Evolutionary conservation across 306 rosid genomes (phyloP), one percentile per base, ranked within the genome.

Genomic region (Lathyrus aphaca): DNA sequence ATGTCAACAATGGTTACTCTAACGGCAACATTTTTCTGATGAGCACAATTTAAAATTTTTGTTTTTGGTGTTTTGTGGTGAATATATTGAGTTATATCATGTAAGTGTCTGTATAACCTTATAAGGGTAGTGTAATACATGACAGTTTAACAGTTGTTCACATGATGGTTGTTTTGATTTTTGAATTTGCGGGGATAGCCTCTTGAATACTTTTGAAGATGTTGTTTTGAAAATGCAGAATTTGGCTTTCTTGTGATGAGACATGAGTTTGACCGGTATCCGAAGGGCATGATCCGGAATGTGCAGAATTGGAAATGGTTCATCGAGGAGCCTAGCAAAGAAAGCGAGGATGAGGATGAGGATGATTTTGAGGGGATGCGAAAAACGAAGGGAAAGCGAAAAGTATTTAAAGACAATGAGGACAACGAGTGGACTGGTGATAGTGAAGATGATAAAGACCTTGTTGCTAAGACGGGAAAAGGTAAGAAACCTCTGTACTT

Each of bases 281-380:
- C 96, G 27, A 88, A 76, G 74, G 86, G 73, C 39, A 80, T 71
- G 86, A 76, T 90, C 42, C 81, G 76, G 21, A 81, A 81, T 30
- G 64, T 61, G 4, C 81, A 79, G 84, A 44, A 76, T 58, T 93
- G 98, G 98, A 72, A 86, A 38, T 93, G 98, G 98, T 90, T 88
- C 65, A 81, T 93, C 11, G 89, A 86, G 62, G 98, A 86, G 59
- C 82, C 74, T 57, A 62, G 67, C 8, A 90, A 83, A 51, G 86
- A 82, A 30, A 75, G 77, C 1, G 78, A 82, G 7, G 79, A 80
- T 25, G 89, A 82, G 3, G 79, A 80, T 25, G 89, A 77, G 1
- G 88, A 81, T 8, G 83, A 80, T 29, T 58, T 13, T 64, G 88
- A 66, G 54, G 70, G 35, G 79, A 45, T 42, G 51, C 65, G 57